A percentile compares a stretch with the other conserved stretches of the same genome.
phyloP scores from a whole-genome alignment of 495 filamentous ascomycete genomes.

The Cercophora sp. region DNA sequence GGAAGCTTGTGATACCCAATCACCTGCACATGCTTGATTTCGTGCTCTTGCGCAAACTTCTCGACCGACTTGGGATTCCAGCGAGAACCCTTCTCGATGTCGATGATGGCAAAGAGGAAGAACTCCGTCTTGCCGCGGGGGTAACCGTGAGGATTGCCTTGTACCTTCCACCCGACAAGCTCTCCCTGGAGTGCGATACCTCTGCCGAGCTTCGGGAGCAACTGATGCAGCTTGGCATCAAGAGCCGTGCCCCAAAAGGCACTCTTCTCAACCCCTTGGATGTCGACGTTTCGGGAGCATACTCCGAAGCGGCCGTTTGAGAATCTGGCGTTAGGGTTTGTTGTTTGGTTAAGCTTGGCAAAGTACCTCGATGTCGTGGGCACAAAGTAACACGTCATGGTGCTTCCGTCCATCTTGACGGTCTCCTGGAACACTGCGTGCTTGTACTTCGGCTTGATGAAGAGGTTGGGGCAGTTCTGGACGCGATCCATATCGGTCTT shows the following conservation, averaged over 20 bases:
- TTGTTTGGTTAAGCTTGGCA: neutral
- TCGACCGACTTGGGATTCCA: conserved; percentile 13
- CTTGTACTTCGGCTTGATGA: conserved; percentile 23
- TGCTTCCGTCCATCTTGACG: conserved; percentile 24
- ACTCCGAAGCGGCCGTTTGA: conserved; percentile 25
- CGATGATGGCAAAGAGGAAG: conserved; percentile 19
- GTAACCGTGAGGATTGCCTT: conserved; percentile 21
- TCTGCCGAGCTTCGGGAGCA: conserved; percentile 3
- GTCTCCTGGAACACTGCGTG: conserved; percentile 19
- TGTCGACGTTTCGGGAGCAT: conserved; percentile 24
- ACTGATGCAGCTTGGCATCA: conserved; percentile 5
- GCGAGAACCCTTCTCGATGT: conserved; percentile 13
- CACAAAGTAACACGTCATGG: conserved; percentile 13
- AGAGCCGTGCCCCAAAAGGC: conserved; percentile 19
- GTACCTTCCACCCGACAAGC: conserved; percentile 22
- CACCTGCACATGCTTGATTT: conserved; percentile 26
- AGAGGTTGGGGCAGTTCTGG: conserved; percentile 28
- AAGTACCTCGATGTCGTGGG: neutral
- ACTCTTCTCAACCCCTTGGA: neutral
- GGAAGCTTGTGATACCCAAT: conserved; percentile 19
- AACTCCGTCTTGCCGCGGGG: conserved; percentile 11
- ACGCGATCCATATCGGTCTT: conserved; percentile 23
- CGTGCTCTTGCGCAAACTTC: conserved; percentile 3
- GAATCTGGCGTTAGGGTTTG: conserved; percentile 5
- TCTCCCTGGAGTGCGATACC: conserved; percentile 29